Evolutionary conservation across 2,329 filamentous ascomycete species (phyloP), one percentile per base, ranked within the genome.

Genomic region (Diaporthe batatas): DNA sequence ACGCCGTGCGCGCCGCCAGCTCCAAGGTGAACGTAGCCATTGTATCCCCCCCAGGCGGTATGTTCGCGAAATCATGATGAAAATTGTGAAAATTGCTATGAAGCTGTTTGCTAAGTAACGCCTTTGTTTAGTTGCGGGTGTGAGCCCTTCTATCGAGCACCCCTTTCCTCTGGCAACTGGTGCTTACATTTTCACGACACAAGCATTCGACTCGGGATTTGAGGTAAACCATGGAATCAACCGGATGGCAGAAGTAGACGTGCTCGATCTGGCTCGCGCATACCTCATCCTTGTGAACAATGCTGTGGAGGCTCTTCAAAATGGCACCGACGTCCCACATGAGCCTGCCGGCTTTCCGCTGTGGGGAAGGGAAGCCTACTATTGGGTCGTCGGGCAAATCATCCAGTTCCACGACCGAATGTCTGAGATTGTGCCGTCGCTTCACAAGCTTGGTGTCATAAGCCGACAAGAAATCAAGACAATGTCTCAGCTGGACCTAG

Each of bases 1-100:
- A 68, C 44, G 39, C 36, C 7, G 57, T 62, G 39, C 57, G 57
- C 23, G 23, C 36, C 39, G n/a, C 18, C 23, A 62, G 57, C 57
- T 21, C 57, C 39, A 62, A 62, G 36, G 68, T 75, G 29, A 72
- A 76, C 34, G 70, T 76, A 14, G 74, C 75, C 65, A 75, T 76
- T 32, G 51, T 76, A 32, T 68, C 59, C n/a, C 70, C 70, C 14
- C 58, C 58, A 18, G 57, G 59, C 11, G 36, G 57, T 62, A 62
- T 39, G 57, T 62, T 29, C 29, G 57, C 6, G 10, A 18, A 3
- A 29, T n/a, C 36, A 39, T 10, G 36, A 39, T 39, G 36, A 14
- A 5, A 39, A 39, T 10, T 39, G 36, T 39, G 12, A 10, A 10
- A 39, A 39, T 39, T 39, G 36, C 39, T 3, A 16, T 29, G 14